Percentiles rank a stretch among this genome's conserved stretches.
Conservation (phyloP, 805 yeast genomes). For the Spathaspora sp. region DNA sequence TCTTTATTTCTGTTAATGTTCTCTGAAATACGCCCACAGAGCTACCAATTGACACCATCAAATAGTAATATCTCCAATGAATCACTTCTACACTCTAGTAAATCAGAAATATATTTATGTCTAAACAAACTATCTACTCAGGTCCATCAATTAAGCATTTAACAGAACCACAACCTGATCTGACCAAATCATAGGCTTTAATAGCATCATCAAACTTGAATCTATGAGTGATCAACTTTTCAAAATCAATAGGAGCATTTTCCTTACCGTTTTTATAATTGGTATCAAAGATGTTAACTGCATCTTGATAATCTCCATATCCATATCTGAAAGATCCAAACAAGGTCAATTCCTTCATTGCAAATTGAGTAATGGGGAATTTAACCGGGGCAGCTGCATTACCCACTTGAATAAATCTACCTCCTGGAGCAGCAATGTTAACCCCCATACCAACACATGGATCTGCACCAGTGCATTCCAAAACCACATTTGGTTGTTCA, state of each 20-base stretch:
- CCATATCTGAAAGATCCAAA: constrained; percentile 81
- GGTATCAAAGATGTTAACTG: constrained; percentile 61
- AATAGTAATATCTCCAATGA: no score
- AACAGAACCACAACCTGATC: constrained; percentile 63
- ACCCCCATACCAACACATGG: constrained; percentile 70
- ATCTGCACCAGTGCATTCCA: constrained; percentile 86
- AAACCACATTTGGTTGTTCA: constrained; percentile 56
- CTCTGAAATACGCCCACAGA: neutral
- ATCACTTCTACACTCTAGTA: no score
- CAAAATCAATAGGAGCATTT: constrained; percentile 53
- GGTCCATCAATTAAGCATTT: constrained; percentile 86
- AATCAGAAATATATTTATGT: no score
- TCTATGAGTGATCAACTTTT: constrained; percentile 71
- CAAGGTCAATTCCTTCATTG: constrained; percentile 63
- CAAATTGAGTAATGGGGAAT: constrained; percentile 72
- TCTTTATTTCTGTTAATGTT: no score
- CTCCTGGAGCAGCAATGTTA: constrained; percentile 58
- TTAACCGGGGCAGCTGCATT: constrained; percentile 68
- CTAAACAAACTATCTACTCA: constrained; percentile 17
- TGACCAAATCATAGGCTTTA: constrained; percentile 68
- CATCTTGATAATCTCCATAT: constrained; percentile 69
- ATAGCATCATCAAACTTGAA: constrained; percentile 69
- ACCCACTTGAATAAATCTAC: constrained; percentile 80
- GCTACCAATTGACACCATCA: neutral
- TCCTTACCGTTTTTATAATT: constrained; percentile 44